Percentiles rank a stretch among this genome's conserved stretches.
Conservation (phyloP, 495 filamentous ascomycete genomes). For the Hypoxylon fragiforme region DNA sequence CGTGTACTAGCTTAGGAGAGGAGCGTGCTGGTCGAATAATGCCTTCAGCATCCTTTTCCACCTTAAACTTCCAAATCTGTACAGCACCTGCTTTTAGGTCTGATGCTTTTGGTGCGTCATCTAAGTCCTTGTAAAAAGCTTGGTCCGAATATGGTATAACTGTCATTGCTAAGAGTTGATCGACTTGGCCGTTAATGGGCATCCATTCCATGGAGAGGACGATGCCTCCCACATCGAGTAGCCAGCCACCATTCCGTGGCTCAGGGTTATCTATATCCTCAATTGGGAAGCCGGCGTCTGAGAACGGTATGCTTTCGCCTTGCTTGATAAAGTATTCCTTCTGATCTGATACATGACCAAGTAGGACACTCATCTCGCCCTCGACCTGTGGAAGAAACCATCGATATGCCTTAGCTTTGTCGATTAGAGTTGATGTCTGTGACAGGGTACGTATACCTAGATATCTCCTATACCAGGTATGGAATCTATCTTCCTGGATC, state of each 20-base stretch:
- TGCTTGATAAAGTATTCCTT: slow-evolving; percentile 40
- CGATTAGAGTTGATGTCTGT: slow-evolving; percentile 34
- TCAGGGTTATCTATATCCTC: slow-evolving; percentile 25
- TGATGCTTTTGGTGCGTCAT: slow-evolving; percentile 21
- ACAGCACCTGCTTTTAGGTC: slow-evolving; percentile 38
- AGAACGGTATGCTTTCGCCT: slow-evolving; percentile 36
- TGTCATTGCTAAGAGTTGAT: slow-evolving; percentile 50
- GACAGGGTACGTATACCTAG: slow-evolving; percentile 9
- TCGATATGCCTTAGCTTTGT: slow-evolving; percentile 22
- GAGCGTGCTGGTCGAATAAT: slow-evolving; percentile 24
- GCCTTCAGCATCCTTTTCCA: slow-evolving; percentile 16
- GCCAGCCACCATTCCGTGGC: slow-evolving; percentile 40
- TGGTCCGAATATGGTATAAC: slow-evolving; percentile 52
- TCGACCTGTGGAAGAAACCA: slow-evolving; percentile 38
- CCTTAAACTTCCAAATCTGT: slow-evolving; percentile 49
- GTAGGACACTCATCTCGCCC: slow-evolving; percentile 38
- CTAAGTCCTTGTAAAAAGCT: slow-evolving; percentile 22
- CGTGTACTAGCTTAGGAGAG: slow-evolving; percentile 35
- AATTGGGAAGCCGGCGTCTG: slow-evolving; percentile 30
- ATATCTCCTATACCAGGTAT: slow-evolving; percentile 38
- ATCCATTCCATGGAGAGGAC: slow-evolving; percentile 50
- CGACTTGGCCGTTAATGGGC: slow-evolving; percentile 33
- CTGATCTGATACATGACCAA: slow-evolving; percentile 45
- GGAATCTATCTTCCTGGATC: slow-evolving; percentile 32
- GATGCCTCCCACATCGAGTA: slow-evolving; percentile 51